A percentile compares a stretch with the other conserved stretches of the same genome.
Conservation (phyloP, 495 filamentous ascomycete genomes). For the Parathielavia hyrcaniae region DNA sequence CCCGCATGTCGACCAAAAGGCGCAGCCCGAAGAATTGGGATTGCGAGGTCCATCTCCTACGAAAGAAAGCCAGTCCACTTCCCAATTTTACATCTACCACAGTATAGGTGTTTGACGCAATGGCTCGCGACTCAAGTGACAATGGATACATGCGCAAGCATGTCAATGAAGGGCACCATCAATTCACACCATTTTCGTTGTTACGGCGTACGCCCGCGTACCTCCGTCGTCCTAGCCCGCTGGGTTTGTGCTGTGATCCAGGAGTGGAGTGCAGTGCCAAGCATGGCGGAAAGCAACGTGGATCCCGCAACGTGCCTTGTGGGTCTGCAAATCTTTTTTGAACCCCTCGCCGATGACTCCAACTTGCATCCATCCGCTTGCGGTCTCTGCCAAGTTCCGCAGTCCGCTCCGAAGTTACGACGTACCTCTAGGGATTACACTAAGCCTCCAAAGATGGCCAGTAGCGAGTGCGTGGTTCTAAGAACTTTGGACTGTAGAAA, state of each 20-base stretch:
- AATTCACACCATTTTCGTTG: background rate
- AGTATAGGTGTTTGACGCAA: too few relatives aligned
- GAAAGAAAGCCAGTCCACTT: background rate
- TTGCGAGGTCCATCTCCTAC: background rate
- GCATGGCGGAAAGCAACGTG: slow-evolving; percentile 5
- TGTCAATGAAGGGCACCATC: background rate
- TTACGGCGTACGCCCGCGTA: background rate
- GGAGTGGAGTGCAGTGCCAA: too few relatives aligned
- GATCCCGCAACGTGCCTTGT: background rate
- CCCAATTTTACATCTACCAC: too few relatives aligned
- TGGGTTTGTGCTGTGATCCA: background rate
- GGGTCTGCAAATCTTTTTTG: background rate
- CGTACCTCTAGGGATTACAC: too few relatives aligned
- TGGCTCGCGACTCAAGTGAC: too few relatives aligned
- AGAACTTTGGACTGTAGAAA: background rate
- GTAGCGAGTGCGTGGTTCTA: background rate
- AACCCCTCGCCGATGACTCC: slow-evolving; percentile 1
- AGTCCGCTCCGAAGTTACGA: too few relatives aligned
- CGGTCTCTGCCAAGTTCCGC: background rate
- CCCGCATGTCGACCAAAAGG: slow-evolving; percentile 15
- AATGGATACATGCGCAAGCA: too few relatives aligned
- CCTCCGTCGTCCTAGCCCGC: background rate
- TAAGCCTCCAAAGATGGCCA: slow-evolving; percentile 11
- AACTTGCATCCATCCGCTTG: background rate
- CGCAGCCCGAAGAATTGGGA: background rate